phyloP scores from a whole-genome alignment of 2,329 filamentous ascomycete species.

The Penicillium palitans region DNA sequence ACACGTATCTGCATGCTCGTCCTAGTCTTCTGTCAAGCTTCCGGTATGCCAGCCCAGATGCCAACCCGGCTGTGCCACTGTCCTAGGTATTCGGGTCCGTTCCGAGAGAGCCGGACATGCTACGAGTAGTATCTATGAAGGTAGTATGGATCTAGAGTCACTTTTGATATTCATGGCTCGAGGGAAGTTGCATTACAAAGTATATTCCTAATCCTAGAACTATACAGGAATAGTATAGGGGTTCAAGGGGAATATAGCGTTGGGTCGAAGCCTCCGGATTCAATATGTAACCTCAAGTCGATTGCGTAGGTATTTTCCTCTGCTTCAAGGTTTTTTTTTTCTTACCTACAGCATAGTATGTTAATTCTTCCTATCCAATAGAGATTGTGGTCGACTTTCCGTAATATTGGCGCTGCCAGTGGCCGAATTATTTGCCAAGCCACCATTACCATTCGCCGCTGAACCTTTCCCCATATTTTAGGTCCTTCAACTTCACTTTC shows the following conservation, averaged over 20 bases:
- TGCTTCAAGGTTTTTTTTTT: neutral
- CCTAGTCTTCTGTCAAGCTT: neutral
- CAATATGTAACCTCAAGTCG: neutral
- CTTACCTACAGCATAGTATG: neutral
- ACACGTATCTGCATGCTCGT: neutral
- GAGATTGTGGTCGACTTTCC: conserved; percentile 5
- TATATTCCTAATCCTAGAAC: too few species aligned
- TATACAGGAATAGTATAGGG: neutral
- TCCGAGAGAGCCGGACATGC: neutral
- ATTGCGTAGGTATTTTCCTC: neutral
- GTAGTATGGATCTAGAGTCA: neutral
- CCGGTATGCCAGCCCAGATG: neutral
- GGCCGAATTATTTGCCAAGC: conserved; percentile 30
- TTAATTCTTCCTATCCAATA: neutral
- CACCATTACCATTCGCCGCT: conserved; percentile 28
- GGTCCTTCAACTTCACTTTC: conserved; percentile 21
- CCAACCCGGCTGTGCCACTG: conserved; percentile 9
- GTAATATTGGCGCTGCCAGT: conserved; percentile 19
- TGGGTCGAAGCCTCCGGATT: neutral
- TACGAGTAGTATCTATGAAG: neutral
- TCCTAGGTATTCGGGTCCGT: conserved; percentile 4
- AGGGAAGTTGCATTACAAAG: too few species aligned
- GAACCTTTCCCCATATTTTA: conserved; percentile 36
- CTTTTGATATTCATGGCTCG: neutral
- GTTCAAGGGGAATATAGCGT: neutral